Percentiles rank a stretch among this genome's conserved stretches.
These are phyloP conservation scores for Rhodotorula sphaerocarpa DNA, from an alignment of 768 basidiomycete species.

Conservation along the genomic window DNA sequence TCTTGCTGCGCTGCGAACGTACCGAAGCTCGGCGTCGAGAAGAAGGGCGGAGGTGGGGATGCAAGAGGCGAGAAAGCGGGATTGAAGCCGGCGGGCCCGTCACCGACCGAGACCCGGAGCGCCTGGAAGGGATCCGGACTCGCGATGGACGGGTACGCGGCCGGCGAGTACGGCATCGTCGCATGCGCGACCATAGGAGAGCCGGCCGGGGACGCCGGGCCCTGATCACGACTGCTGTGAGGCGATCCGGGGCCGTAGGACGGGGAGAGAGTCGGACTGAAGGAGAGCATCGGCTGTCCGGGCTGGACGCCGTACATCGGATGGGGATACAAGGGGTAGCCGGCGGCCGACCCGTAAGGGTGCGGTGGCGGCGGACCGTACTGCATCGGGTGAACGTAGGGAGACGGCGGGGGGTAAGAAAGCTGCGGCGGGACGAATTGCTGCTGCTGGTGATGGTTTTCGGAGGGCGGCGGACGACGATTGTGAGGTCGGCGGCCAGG, in stretches of 20 bases:
- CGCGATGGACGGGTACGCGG: not conserved
- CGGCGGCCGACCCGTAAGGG: not conserved
- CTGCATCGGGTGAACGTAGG: not conserved
- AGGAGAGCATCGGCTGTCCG: not conserved
- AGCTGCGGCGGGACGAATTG: not conserved
- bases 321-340: not conserved
- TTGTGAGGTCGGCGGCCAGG: slow-evolving; percentile 82
- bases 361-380: not conserved
- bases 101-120: slow-evolving; percentile 1
- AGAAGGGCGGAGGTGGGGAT: slow-evolving; percentile 12
- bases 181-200: slow-evolving; percentile 17
- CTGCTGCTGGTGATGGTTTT: not conserved
- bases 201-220: not conserved
- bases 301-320: not conserved
- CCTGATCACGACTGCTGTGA: not conserved
- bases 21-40: not conserved
- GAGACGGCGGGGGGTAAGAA: not conserved
- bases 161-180: slow-evolving; percentile 10
- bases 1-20: slow-evolving; percentile 1
- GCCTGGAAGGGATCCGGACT: slow-evolving; percentile 19
- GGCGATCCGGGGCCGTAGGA: not conserved
- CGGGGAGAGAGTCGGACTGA: not conserved
- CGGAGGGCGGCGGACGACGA: slow-evolving; percentile 42
- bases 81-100: slow-evolving; percentile 11
- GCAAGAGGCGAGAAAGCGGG: slow-evolving; percentile 18